phyloP scores from a whole-genome alignment of 257 asterid species.

The Ophiorrhiza pumila region DNA sequence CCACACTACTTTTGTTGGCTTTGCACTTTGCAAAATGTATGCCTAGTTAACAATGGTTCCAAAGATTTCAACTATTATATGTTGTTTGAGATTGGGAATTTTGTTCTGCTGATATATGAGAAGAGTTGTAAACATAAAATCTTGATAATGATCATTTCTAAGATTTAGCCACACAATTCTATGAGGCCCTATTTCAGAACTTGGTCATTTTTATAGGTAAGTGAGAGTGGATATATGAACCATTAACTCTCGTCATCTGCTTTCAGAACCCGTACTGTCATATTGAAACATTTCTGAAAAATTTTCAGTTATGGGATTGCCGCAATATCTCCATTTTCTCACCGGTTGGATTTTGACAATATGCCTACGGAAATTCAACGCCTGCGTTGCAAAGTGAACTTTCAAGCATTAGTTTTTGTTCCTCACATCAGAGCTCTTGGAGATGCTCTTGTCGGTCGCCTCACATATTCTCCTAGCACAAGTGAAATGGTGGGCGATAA shows the following conservation, averaged over 20 bases:
- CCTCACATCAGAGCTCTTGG: constrained; percentile 89
- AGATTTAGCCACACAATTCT: no score
- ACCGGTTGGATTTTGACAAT: constrained; percentile 83
- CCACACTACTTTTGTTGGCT: neutral
- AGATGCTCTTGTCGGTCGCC: constrained; percentile 77
- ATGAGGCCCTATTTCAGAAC: no score
- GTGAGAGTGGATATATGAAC: neutral
- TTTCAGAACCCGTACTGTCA: neutral
- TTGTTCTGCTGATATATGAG: neutral
- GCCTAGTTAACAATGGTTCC: neutral
- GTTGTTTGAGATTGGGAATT: neutral
- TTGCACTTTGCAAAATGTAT: neutral
- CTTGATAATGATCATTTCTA: neutral
- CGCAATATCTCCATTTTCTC: constrained; percentile 96
- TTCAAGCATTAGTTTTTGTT: constrained; percentile 80
- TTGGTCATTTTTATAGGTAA: no score
- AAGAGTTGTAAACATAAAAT: neutral
- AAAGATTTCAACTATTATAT: neutral
- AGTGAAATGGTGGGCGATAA: constrained; percentile 36
- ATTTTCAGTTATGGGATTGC: constrained; percentile 84
- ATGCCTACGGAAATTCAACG: constrained; percentile 93
- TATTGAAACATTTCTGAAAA: neutral
- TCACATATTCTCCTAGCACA: constrained; percentile 46
- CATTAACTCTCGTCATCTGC: neutral
- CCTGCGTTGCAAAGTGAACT: constrained; percentile 93